phyloP scores from a whole-genome alignment of 305 asterid genomes.

The Rubia occidens region DNA sequence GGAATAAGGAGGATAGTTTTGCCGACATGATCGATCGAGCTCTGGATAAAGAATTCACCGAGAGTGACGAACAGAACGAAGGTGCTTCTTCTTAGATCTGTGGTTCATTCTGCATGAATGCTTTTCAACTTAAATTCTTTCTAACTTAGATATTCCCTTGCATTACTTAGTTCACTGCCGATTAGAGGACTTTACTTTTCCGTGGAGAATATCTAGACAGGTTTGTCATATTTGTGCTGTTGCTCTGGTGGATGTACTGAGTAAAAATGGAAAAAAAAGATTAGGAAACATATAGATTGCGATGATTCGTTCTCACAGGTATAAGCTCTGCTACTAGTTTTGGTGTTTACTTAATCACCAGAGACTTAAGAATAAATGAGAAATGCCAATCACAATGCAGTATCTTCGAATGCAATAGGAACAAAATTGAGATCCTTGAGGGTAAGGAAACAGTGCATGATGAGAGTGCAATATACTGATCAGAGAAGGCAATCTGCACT shows the following conservation, averaged over 20 bases:
- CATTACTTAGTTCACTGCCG: constrained; percentile 1
- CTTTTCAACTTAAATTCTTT: neutral
- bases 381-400: neutral
- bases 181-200: neutral
- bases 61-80: constrained; percentile 74
- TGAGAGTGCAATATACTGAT: too few species aligned
- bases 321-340: neutral
- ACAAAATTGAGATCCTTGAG: neutral
- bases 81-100: constrained; percentile 54
- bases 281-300: neutral
- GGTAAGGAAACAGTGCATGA: too few species aligned
- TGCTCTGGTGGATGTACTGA: neutral
- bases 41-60: constrained; percentile 82
- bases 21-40: constrained; percentile 98
- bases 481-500: neutral
- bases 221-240: constrained; percentile 1
- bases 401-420: neutral
- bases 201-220: neutral
- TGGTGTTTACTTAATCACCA: neutral
- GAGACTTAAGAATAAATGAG: neutral
- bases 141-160: neutral
- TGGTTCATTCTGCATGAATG: neutral
- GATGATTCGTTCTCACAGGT: neutral
- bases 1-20: constrained; percentile 48
- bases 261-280: neutral